Evolutionary conservation across 257 asterid species (phyloP).

Genomic region (Solanum medicagineum): DNA sequence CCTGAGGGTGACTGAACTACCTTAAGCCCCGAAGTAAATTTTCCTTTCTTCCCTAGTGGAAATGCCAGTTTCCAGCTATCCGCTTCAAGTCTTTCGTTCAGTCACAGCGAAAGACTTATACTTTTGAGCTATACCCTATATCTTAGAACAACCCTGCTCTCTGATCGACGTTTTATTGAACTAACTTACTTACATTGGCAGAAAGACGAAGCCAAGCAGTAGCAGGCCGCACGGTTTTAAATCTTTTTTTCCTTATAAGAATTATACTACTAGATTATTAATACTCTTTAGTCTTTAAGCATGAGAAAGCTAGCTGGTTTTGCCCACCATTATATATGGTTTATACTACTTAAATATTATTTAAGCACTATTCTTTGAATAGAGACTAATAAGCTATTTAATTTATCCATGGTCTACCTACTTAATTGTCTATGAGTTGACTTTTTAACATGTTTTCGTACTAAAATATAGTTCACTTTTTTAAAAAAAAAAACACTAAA

Average conservation of each 20-base stretch:
- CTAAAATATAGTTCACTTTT: background rate
- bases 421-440: background rate
- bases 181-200: too few species aligned
- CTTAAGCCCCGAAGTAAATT: too few species aligned
- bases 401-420: background rate
- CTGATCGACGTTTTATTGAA: too few species aligned
- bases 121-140: too few species aligned
- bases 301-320: background rate
- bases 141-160: too few species aligned
- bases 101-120: too few species aligned
- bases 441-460: background rate
- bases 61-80: too few species aligned
- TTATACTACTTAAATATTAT: background rate
- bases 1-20: too few species aligned
- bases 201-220: too few species aligned
- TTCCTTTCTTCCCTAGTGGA: too few species aligned
- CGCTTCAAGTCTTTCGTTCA: too few species aligned
- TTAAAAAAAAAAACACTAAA: background rate
- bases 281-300: background rate
- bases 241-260: background rate
- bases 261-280: background rate
- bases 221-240: too few species aligned
- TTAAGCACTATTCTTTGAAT: background rate
- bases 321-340: background rate
- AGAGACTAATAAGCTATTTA: background rate